Evolutionary conservation across 2,329 filamentous ascomycete species (phyloP).

Genomic region (Penicillium frequentans): DNA sequence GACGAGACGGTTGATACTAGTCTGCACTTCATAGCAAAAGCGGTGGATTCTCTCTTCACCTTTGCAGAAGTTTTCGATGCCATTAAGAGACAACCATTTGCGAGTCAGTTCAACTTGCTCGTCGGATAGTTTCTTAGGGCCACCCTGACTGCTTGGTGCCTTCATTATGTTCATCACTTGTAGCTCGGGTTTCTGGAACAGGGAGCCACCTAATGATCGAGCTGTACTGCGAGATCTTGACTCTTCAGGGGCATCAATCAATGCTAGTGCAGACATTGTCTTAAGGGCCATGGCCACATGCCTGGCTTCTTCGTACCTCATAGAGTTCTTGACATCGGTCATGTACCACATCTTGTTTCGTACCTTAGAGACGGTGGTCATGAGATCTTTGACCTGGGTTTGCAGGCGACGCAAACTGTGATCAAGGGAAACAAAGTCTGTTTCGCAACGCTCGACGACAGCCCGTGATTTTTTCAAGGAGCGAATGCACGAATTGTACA

Average conservation of each 20-base stretch:
- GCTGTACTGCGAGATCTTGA: slow-evolving; percentile 40
- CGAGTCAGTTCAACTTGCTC: slow-evolving; percentile 85
- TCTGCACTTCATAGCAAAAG: slow-evolving; percentile 86
- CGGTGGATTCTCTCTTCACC: slow-evolving; percentile 94
- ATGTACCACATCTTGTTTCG: slow-evolving; percentile 99
- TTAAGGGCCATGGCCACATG: slow-evolving; percentile 86
- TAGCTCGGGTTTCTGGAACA: slow-evolving; percentile 77
- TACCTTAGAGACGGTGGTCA: slow-evolving; percentile 69
- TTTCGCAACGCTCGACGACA: slow-evolving; percentile 39
- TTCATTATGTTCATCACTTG: slow-evolving; percentile 87
- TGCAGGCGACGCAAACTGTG: slow-evolving; percentile 79
- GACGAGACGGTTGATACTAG: slow-evolving; percentile 80
- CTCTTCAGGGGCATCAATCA: slow-evolving; percentile 29
- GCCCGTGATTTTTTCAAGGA: slow-evolving; percentile 33
- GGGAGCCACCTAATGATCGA: slow-evolving; percentile 54
- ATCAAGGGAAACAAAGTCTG: slow-evolving; percentile 72
- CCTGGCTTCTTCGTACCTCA: slow-evolving; percentile 80
- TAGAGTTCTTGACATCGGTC: slow-evolving; percentile 87
- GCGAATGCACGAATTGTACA: slow-evolving; percentile 57
- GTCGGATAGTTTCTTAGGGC: slow-evolving; percentile 93
- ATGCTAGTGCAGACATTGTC: slow-evolving; percentile 65
- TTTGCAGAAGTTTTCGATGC: slow-evolving; percentile 88
- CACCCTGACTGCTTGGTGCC: slow-evolving; percentile 77
- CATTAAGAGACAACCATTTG: slow-evolving; percentile 77
- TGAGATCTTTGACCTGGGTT: slow-evolving; percentile 70